Percentiles rank a stretch among this genome's conserved stretches.
phyloP scores from a whole-genome alignment of 73 alveolate species.

The Stentor coeruleus region DNA sequence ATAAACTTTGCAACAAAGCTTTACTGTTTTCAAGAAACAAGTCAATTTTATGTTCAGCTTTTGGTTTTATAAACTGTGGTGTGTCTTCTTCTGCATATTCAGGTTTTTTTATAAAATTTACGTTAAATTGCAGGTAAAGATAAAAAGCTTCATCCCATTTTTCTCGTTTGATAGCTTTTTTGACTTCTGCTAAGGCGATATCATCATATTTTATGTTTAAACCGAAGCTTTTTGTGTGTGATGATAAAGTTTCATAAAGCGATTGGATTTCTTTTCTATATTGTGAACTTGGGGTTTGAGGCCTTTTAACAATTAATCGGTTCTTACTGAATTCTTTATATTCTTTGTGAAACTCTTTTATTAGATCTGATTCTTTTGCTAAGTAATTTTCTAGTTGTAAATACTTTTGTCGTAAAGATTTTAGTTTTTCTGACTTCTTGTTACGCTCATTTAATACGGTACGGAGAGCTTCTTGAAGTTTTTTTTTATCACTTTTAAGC shows the following conservation, averaged over 20 bases:
- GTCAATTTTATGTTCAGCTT: not conserved
- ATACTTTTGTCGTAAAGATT: not conserved
- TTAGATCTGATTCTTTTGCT: not conserved
- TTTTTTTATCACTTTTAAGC: not conserved
- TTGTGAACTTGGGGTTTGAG: not conserved
- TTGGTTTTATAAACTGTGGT: not conserved
- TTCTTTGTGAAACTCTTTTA: not conserved
- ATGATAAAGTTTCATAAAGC: not conserved
- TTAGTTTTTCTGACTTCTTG: not conserved
- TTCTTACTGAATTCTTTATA: not conserved
- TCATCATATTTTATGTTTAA: not conserved
- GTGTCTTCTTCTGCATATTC: not conserved
- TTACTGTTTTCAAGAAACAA: not conserved
- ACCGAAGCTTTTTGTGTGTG: not conserved
- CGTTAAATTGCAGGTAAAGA: not conserved
- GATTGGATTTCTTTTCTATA: not conserved
- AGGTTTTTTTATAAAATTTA: not conserved
- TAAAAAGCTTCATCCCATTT: not conserved
- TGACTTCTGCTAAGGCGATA: not conserved
- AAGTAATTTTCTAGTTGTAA: not conserved
- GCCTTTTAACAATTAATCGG: not conserved
- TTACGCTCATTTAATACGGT: not conserved
- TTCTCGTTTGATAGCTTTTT: not conserved
- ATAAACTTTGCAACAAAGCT: not conserved
- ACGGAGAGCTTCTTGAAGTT: slow-evolving; percentile 1